These are phyloP conservation scores for Lachancea thermotolerans DNA, from an alignment of 805 yeast species.

Conservation along the genomic window DNA sequence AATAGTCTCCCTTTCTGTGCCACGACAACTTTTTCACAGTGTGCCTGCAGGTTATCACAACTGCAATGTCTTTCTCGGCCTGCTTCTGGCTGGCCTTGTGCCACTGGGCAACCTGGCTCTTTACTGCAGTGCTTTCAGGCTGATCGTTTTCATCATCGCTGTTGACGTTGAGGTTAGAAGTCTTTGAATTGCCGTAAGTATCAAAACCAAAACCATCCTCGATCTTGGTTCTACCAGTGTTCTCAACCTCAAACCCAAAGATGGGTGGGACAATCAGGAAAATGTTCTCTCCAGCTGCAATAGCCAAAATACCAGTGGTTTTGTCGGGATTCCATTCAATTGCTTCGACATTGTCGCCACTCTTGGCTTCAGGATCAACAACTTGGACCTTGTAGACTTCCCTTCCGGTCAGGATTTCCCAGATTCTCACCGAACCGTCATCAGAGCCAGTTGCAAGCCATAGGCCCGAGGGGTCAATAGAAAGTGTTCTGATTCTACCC, in stretches of 20 bases:
- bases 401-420: conserved; percentile 95
- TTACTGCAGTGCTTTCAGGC: conserved; percentile 31
- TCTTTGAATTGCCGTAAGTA: conserved; percentile 48
- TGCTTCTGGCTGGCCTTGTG: conserved; percentile 61
- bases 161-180: conserved; percentile 35
- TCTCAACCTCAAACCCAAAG: conserved; percentile 82
- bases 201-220: conserved; percentile 92
- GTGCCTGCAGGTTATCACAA: conserved; percentile 57
- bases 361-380: conserved; percentile 43
- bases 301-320: conserved; percentile 71
- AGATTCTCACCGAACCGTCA: conserved; percentile 90
- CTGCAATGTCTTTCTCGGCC: conserved; percentile 62
- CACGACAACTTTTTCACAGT: conserved; percentile 79
- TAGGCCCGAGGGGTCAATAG: conserved; percentile 82
- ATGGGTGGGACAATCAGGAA: conserved; percentile 83
- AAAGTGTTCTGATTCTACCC: conserved; percentile 73
- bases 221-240: conserved; percentile 65
- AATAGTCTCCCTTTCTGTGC: conserved; percentile 97
- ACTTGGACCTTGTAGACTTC: conserved; percentile 67
- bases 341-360: conserved; percentile 73
- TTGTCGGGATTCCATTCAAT: conserved; percentile 87
- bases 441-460: conserved; percentile 98
- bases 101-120: conserved; percentile 71
- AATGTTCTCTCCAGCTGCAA: conserved; percentile 74
- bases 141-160: conserved; percentile 37